A percentile compares a stretch with the other conserved stretches of the same genome.
Evolutionary conservation across 179 eudicot species (phyloP).

Genomic region (Silene vulgaris): DNA sequence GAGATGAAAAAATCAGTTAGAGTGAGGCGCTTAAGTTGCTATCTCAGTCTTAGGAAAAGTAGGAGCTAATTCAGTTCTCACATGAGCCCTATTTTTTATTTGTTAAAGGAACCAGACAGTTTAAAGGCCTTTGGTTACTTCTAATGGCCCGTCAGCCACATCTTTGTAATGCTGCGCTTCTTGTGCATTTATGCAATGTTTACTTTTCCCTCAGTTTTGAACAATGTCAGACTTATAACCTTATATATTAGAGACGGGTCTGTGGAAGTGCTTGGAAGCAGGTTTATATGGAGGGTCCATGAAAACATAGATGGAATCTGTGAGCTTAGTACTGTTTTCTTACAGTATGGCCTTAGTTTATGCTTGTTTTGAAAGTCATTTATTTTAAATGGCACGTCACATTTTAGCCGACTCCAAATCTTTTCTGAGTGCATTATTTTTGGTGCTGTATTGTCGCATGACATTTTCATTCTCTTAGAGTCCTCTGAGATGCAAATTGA

Average conservation of each 20-base stretch:
- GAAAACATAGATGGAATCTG: constrained; percentile 3
- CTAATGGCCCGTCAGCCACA: not conserved
- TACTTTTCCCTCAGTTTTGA: not conserved
- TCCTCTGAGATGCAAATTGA: constrained; percentile 58
- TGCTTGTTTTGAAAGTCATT: not conserved
- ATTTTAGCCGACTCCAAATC: not conserved
- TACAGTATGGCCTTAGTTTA: not conserved
- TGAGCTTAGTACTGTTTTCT: constrained; percentile 2
- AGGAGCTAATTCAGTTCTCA: not conserved
- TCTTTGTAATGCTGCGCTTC: not conserved
- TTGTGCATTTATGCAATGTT: not conserved
- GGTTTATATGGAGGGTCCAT: no score
- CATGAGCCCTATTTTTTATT: not conserved
- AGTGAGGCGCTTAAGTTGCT: not conserved
- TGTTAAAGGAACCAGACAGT: not conserved
- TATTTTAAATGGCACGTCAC: not conserved
- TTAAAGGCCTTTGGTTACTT: not conserved
- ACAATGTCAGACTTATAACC: not conserved
- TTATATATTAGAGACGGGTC: not conserved
- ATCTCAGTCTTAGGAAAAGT: not conserved
- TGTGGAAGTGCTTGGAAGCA: not conserved
- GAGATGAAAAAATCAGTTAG: no score
- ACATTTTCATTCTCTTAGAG: constrained; percentile 31
- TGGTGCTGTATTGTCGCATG: constrained; percentile 6
- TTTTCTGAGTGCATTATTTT: not conserved